phyloP scores from a whole-genome alignment of 2,329 filamentous ascomycete species.

The Karstenula rhodostoma region DNA sequence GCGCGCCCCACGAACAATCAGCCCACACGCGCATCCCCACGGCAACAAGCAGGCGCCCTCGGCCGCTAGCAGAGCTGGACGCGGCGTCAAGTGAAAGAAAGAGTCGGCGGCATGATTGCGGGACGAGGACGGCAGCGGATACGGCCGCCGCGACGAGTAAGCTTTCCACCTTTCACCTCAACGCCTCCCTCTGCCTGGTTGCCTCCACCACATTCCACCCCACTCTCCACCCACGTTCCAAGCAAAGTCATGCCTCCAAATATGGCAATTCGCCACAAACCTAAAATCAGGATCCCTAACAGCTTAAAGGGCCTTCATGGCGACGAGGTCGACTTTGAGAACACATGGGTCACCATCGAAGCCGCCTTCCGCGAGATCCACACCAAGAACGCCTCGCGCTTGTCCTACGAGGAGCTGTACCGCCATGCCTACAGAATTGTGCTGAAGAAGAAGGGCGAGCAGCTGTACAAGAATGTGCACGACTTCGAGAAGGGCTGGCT shows the following conservation, averaged over 20 bases:
- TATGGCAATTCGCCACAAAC: not conserved
- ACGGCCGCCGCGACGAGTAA: slow-evolving; percentile 71
- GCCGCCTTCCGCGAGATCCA: slow-evolving; percentile 87
- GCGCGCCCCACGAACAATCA: slow-evolving; percentile 1
- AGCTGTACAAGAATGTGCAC: slow-evolving; percentile 82
- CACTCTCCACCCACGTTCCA: slow-evolving; percentile 13
- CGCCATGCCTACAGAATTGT: slow-evolving; percentile 94
- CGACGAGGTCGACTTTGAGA: slow-evolving; percentile 81
- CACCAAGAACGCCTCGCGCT: slow-evolving; percentile 83
- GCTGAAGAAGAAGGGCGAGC: slow-evolving; percentile 81
- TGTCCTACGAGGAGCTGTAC: slow-evolving; percentile 97
- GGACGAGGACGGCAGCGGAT: slow-evolving; percentile 69
- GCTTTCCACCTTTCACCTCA: slow-evolving; percentile 41
- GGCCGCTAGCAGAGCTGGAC: slow-evolving; percentile 5
- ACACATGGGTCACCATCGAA: slow-evolving; percentile 79
- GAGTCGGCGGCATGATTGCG: slow-evolving; percentile 56
- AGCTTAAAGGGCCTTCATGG: slow-evolving; percentile 62
- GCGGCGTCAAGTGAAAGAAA: slow-evolving; percentile 3
- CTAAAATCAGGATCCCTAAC: slow-evolving; percentile 11
- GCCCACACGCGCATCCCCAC: not conserved
- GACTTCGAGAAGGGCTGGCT: slow-evolving; percentile 86
- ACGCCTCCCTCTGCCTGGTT: slow-evolving; percentile 15
- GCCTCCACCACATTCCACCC: slow-evolving; percentile 1
- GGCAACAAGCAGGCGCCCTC: slow-evolving; percentile 15
- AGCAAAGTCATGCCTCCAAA: not conserved